Conservation (phyloP, 2,329 filamentous ascomycete species). For the Ophiognomonia clavigignenti-juglandacearum region DNA sequence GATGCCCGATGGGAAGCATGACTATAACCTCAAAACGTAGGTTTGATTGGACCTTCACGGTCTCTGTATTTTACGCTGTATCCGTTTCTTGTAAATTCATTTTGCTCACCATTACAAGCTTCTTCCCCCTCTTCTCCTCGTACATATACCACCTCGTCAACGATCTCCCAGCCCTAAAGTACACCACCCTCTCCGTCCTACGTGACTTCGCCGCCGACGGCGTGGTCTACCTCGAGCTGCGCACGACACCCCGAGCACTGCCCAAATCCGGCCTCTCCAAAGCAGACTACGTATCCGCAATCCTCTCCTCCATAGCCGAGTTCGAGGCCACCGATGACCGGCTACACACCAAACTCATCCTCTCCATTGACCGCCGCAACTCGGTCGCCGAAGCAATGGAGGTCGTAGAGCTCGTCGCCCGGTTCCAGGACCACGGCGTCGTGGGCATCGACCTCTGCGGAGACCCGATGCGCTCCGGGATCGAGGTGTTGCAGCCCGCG, state of each 20-base stretch:
- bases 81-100: not conserved
- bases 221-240: slow-evolving; percentile 72
- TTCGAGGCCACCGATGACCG: slow-evolving; percentile 35
- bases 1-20: slow-evolving; percentile 66
- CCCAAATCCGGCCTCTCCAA: slow-evolving; percentile 45
- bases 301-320: slow-evolving; percentile 58
- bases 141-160: slow-evolving; percentile 76
- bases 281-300: slow-evolving; percentile 57
- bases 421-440: slow-evolving; percentile 49
- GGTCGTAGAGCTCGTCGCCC: slow-evolving; percentile 58
- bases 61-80: not conserved
- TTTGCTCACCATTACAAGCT: slow-evolving; percentile 39
- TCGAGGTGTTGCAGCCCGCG: slow-evolving; percentile 53
- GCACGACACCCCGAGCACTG: slow-evolving; percentile 70
- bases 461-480: slow-evolving; percentile 60
- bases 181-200: slow-evolving; percentile 62
- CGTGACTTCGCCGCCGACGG: slow-evolving; percentile 64
- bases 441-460: slow-evolving; percentile 78
- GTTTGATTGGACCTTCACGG: slow-evolving; percentile 23
- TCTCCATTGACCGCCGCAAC: slow-evolving; percentile 68
- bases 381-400: slow-evolving; percentile 54
- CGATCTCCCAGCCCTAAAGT: slow-evolving; percentile 52
- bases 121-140: slow-evolving; percentile 73
- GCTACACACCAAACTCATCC: slow-evolving; percentile 61
- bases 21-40: slow-evolving; percentile 66